Conservation (phyloP, 805 yeast genomes). For the Wickerhamiella qilinensis region DNA sequence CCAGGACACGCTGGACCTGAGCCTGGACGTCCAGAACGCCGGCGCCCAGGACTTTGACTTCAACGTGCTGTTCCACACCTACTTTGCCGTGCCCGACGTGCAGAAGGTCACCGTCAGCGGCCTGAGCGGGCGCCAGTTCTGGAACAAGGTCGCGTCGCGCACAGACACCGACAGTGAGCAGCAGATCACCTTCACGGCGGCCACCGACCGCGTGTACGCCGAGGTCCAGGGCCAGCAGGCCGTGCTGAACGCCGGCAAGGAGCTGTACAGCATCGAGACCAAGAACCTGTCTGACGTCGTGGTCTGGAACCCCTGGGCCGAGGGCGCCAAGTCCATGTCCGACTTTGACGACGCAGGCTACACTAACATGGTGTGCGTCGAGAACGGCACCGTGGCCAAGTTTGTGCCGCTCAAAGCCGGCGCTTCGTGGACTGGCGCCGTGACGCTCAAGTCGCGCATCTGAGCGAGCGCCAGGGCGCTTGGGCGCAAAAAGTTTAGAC, state of each 20-base stretch:
- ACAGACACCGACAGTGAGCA: constrained; percentile 18
- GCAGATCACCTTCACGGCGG: constrained; percentile 27
- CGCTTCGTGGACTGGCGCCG: constrained; percentile 46
- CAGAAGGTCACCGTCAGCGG: constrained; percentile 66
- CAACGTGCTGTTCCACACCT: constrained; percentile 92
- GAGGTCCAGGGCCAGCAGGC: constrained; percentile 37
- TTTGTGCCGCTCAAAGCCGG: constrained; percentile 55
- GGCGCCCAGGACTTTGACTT: constrained; percentile 56
- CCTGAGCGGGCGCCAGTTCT: constrained; percentile 52
- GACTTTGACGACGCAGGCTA: constrained; percentile 76
- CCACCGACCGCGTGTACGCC: constrained; percentile 73
- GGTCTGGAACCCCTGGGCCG: constrained; percentile 97
- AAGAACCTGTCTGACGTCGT: constrained; percentile 53
- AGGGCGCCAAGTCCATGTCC: constrained; percentile 64
- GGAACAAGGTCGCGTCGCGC: constrained; percentile 57
- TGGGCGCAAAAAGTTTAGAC: too few relatives aligned
- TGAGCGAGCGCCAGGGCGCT: too few relatives aligned
- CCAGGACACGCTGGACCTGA: constrained; percentile 32
- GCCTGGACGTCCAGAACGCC: constrained; percentile 60
- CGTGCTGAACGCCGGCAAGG: constrained; percentile 56
- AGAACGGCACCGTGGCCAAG: constrained; percentile 76
- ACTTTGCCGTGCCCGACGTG: constrained; percentile 58
- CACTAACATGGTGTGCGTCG: constrained; percentile 81
- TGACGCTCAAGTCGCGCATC: constrained; percentile 6
- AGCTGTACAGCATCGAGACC: constrained; percentile 42